Base-by-base conservation (phyloP, 495 filamentous ascomycete species). In the Aspergillus biplanus region DNA sequence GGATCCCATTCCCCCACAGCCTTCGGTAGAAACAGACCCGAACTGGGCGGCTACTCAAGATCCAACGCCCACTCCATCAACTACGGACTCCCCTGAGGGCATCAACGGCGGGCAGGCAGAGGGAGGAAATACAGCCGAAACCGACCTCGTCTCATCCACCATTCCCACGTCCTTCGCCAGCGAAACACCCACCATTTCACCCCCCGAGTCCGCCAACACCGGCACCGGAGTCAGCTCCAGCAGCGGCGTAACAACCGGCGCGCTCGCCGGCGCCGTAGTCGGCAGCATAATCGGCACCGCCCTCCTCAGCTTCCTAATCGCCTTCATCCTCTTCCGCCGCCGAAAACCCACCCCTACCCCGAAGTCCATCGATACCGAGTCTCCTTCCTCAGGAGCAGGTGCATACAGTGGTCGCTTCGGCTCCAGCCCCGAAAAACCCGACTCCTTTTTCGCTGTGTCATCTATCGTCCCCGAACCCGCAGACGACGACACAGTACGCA, bases 231-330 rank as follows among this genome's bases (percentile, higher is more conserved):
- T 27, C 21, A 27, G 21, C 21, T 1, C 1, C 21, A 27, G 21
- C 21, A 27, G 21, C 32, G 49, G 49, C 4, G 16, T 61, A 12
- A 64, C 59, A 49, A 64, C 50, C n/a, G 71, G 71, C 7, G 59
- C 68, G 4, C 67, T 77, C 15, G 75, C 75, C 31, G 75, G 75
- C 5, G 69, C 66, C 3, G 69, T 75, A 35, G 61, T 77, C 12
- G 75, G 69, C 1, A 66, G 66, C 8, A 67, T 75, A 39, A 32
- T 71, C 7, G 75, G 71, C 5, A 57, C 67, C 3, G 71, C 67
- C 13, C 39, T 78, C 6, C 31, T 78, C 3, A 69, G 73, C 0
- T 67, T 75, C 7, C 52, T 78, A 7, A 48, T 61, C n/a, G 69
- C 65, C 39, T 59, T 64, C n/a, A 46, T 66, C 47, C 64, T 76